phyloP scores from a whole-genome alignment of 129 eudicot species.

The Apium graveolens region DNA sequence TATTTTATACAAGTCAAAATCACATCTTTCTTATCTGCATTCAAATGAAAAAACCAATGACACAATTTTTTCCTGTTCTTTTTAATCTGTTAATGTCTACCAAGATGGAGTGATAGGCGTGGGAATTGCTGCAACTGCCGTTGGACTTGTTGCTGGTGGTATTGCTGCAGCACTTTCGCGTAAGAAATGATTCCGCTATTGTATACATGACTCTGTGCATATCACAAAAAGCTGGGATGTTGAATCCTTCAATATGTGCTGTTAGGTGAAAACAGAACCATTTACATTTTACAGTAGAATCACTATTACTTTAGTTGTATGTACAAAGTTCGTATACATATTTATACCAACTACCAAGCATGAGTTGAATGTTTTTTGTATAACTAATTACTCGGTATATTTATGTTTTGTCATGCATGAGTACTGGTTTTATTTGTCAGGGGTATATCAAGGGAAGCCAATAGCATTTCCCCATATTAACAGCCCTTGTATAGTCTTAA shows the following conservation, averaged over 20 bases:
- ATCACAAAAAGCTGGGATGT: neutral
- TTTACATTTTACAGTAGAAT: neutral
- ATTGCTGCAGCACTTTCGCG: constrained; percentile 79
- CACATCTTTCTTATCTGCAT: neutral
- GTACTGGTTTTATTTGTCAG: neutral
- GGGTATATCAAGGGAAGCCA: neutral
- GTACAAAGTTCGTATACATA: neutral
- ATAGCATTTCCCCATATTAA: no score
- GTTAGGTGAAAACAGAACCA: neutral
- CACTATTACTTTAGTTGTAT: neutral
- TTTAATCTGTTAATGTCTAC: neutral
- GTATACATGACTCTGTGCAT: neutral
- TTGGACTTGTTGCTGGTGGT: constrained; percentile 91
- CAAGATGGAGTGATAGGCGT: constrained; percentile 92
- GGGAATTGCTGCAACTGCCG: constrained; percentile 93
- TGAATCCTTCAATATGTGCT: neutral
- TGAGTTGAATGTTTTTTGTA: neutral
- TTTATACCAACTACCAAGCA: neutral
- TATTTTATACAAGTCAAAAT: neutral
- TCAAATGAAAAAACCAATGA: neutral
- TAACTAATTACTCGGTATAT: neutral
- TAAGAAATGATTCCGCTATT: constrained; percentile 42
- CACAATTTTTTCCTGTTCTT: neutral
- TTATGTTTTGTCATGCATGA: neutral
- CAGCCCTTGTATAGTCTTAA: no score